Percentiles rank a stretch among this genome's conserved stretches.
Conservation (phyloP, 2,329 filamentous ascomycete genomes). For the Septoria petroselini region DNA sequence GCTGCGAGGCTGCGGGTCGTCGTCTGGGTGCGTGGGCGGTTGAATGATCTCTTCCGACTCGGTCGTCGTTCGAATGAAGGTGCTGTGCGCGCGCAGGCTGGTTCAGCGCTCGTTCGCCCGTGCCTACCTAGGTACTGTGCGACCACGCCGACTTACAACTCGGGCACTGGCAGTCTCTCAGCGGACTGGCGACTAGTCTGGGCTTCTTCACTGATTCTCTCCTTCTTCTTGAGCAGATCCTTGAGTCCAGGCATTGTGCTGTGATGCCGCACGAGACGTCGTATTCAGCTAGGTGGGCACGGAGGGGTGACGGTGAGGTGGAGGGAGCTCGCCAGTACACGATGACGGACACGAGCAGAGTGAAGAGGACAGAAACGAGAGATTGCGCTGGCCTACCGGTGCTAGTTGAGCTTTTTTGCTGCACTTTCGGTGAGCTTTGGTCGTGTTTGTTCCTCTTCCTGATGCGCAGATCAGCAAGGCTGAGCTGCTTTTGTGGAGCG, state of each 20-base stretch:
- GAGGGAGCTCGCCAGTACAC: no score
- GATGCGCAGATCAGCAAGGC: constrained; percentile 8
- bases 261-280: background rate
- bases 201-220: constrained; percentile 47
- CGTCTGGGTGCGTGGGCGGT: constrained; percentile 58
- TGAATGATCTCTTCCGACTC: constrained; percentile 73
- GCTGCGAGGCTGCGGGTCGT: constrained; percentile 27
- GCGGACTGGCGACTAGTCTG: background rate
- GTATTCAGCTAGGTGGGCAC: background rate
- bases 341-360: background rate
- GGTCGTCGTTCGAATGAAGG: constrained; percentile 81
- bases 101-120: background rate
- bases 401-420: background rate
- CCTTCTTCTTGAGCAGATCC: constrained; percentile 62
- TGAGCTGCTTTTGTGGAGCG: background rate
- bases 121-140: background rate
- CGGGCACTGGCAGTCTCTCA: constrained; percentile 44
- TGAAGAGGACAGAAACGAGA: constrained; percentile 7
- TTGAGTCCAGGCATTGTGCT: constrained; percentile 54
- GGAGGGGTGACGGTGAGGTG: background rate
- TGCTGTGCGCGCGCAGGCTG: constrained; percentile 37
- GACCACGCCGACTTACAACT: constrained; percentile 59
- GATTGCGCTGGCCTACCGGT: constrained; percentile 8
- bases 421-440: no score
- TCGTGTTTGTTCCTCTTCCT: background rate